These are phyloP conservation scores for Musa itinerans DNA, from an alignment of 176 grass and related monocot genomes.

Conservation along the genomic window DNA sequence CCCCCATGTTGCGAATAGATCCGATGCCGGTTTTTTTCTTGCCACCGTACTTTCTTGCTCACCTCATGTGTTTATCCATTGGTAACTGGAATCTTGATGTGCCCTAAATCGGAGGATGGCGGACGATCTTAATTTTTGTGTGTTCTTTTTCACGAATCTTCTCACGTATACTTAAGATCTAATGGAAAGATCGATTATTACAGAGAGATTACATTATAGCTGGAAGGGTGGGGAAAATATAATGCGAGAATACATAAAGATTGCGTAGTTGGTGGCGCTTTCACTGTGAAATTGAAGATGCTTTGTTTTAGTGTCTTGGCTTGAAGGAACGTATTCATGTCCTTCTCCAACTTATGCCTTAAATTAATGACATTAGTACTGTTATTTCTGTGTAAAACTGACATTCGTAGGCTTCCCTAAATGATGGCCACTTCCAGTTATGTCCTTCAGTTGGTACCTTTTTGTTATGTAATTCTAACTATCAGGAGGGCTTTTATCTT, in stretches of 20 bases:
- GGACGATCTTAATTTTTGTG: background rate
- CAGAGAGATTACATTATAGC: background rate
- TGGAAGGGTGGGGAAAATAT: background rate
- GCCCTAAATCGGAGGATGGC: background rate
- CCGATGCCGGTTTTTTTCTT: background rate
- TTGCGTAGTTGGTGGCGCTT: background rate
- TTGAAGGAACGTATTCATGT: too few relatives aligned
- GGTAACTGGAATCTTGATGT: background rate
- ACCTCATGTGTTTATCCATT: background rate
- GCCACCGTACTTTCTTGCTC: background rate
- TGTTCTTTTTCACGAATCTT: background rate
- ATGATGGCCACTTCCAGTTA: too few relatives aligned
- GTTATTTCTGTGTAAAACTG: too few relatives aligned
- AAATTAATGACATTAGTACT: too few relatives aligned
- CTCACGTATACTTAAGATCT: background rate
- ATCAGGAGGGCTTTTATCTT: too few relatives aligned
- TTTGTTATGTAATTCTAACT: too few relatives aligned
- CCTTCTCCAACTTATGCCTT: too few relatives aligned
- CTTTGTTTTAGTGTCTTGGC: background rate
- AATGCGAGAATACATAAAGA: background rate
- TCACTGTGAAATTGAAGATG: background rate
- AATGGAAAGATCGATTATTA: background rate
- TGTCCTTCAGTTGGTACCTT: too few relatives aligned
- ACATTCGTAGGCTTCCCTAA: too few relatives aligned
- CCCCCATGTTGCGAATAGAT: background rate